Base-by-base conservation (phyloP, 169 alveolate genomes). In the Cryptosporidium sp. region DNA sequence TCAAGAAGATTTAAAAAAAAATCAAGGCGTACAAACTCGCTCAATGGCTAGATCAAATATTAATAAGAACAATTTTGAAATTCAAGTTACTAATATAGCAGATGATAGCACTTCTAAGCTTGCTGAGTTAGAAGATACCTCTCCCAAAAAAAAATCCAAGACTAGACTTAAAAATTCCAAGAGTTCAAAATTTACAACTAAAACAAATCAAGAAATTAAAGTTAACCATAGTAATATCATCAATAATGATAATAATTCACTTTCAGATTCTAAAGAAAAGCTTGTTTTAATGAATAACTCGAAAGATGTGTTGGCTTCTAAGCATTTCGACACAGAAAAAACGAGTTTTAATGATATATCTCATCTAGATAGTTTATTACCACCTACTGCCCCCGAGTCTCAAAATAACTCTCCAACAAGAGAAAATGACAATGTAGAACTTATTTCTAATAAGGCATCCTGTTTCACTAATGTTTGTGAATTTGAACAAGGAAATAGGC, bases 311-410 rank as follows among this genome's bases (percentile, higher is more conserved):
- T 48, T 37, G 1, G 14, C 16, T 37, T 61, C 72, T 39, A 26
- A 21, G n/a, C 12, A 18, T 61, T 37, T 3, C 42, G 89, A 62
- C 9, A 14, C 6, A 75, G 35, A 14, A 56, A 70, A 33, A 39
- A 56, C 10, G 1, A 7, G 21, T 14, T 39, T 29, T n/a, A 65
- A 33, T n/a, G 48, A 16, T 5, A 65, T 65, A 65, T 65, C 72
- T 26, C 80, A 35, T 12, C 29, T 62, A 21, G 75, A 60, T 62
- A 51, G 68, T 21, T 48, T 65, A 29, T 48, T 80, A 16, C 89
- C 75, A 80, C 75, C 89, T n/a, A 80, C 89, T 14, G 89, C 89
- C 42, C 89, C 89, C 26, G 89, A 80, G n/a, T 80, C 89, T 18
- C 69, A 42, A 16, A 68, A 45, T 31, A 60, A 53, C 16, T 80